Evolutionary conservation across 352 stramenopile genomes (phyloP).

Genomic region (Phytophthora litchii): DNA sequence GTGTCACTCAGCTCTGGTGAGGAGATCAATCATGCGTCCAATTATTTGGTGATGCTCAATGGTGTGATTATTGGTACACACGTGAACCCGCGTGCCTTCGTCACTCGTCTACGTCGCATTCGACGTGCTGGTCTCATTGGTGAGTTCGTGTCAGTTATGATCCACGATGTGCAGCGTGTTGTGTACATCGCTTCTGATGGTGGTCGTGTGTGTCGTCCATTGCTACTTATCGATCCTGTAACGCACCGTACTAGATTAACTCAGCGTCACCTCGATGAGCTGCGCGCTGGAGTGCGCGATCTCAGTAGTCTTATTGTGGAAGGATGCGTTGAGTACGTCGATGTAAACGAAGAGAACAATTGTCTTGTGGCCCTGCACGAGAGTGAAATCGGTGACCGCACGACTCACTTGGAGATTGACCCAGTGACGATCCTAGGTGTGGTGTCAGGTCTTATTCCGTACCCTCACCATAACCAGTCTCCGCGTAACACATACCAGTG

Average conservation of each 20-base stretch:
- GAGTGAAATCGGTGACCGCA: constrained; percentile 88
- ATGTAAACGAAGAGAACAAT: constrained; percentile 99
- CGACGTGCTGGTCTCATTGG: constrained; percentile 86
- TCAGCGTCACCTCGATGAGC: constrained; percentile 94
- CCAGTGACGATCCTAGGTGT: constrained; percentile 99
- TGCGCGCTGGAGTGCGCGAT: constrained; percentile 77
- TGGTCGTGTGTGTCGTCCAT: constrained; percentile 96
- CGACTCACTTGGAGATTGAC: constrained; percentile 99
- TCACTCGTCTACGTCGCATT: constrained; percentile 85
- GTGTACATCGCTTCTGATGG: constrained; percentile 99
- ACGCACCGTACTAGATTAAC: constrained; percentile 93
- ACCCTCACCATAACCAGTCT: constrained; percentile 98
- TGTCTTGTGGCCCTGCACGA: constrained; percentile 97
- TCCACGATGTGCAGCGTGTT: constrained; percentile 96
- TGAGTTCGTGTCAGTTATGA: constrained; percentile 99
- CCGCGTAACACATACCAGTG: constrained; percentile 99
- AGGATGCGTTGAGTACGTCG: constrained; percentile 99
- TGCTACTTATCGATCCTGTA: constrained; percentile 94
- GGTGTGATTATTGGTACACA: constrained; percentile 98
- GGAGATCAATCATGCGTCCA: constrained; percentile 94
- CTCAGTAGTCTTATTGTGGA: constrained; percentile 89
- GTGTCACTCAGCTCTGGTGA: constrained; percentile 94
- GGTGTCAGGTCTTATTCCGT: constrained; percentile 98
- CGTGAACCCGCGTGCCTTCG: constrained; percentile 90
- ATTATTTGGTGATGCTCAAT: constrained; percentile 99